Evolutionary conservation across 2,329 filamentous ascomycete species (phyloP).

Genomic region (Botrytis sinoallii): DNA sequence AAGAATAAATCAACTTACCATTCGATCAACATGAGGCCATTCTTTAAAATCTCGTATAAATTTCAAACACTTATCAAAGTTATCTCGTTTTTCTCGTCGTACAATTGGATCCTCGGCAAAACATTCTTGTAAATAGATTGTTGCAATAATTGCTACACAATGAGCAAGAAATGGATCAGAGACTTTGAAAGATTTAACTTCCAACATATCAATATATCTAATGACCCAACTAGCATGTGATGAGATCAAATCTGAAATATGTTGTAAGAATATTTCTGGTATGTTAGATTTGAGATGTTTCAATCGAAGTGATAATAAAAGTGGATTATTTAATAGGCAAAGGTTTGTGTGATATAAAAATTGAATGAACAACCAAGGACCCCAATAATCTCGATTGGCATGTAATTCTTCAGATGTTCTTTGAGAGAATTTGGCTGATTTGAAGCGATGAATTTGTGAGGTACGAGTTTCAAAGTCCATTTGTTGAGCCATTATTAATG

Average conservation of each 20-base stretch:
- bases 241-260: conserved; percentile 50
- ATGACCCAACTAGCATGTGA: conserved; percentile 53
- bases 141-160: conserved; percentile 51
- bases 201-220: conserved; percentile 48
- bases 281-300: conserved; percentile 51
- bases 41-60: conserved; percentile 43
- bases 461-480: conserved; percentile 52
- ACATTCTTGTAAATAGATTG: conserved; percentile 52
- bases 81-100: conserved; percentile 43
- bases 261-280: conserved; percentile 53
- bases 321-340: conserved; percentile 52
- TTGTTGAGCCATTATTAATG: conserved; percentile 47
- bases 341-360: conserved; percentile 52
- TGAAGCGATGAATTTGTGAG: conserved; percentile 50
- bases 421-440: conserved; percentile 47
- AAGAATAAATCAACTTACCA: conserved; percentile 36
- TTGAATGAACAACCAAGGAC: conserved; percentile 51
- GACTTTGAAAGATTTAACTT: conserved; percentile 45
- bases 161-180: conserved; percentile 49
- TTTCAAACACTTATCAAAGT: conserved; percentile 45
- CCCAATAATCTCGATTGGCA: conserved; percentile 49
- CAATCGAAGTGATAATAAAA: conserved; percentile 51
- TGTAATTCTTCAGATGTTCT: conserved; percentile 44
- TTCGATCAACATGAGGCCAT: conserved; percentile 46
- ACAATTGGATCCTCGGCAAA: conserved; percentile 42